Evolutionary conservation across 805 yeast species (phyloP).

Genomic region (Metschnikowia gelsemii): DNA sequence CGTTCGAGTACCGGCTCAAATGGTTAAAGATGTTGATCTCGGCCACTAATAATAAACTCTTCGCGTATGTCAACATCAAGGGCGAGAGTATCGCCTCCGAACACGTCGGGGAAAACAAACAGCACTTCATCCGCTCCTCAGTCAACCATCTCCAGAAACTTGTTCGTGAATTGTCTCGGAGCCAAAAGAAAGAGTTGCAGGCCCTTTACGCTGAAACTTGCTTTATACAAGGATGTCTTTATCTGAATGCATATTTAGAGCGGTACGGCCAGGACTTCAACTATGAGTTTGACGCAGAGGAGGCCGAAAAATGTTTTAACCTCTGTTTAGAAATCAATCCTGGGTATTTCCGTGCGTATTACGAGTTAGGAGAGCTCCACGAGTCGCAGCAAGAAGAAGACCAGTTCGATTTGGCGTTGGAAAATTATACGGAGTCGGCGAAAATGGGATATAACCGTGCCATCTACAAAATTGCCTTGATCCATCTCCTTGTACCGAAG

Average conservation of each 20-base stretch:
- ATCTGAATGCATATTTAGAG: conserved; percentile 34
- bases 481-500: conserved; percentile 35
- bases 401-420: conserved; percentile 33
- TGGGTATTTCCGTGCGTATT: conserved; percentile 33
- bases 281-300: conserved; percentile 27
- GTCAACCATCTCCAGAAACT: conserved; percentile 38
- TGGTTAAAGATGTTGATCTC: conserved; percentile 44
- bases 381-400: conserved; percentile 33
- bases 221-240: conserved; percentile 38
- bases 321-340: conserved; percentile 34
- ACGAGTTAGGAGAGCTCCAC: conserved; percentile 39
- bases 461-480: conserved; percentile 41
- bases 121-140: conserved; percentile 38
- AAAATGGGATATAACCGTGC: conserved; percentile 45
- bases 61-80: conserved; percentile 42
- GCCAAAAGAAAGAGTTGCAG: conserved; percentile 13
- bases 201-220: conserved; percentile 32
- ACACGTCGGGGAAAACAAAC: conserved; percentile 32
- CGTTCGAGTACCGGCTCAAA: conserved; percentile 39
- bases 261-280: conserved; percentile 39
- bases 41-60: conserved; percentile 40
- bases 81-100: conserved; percentile 38
- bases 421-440: conserved; percentile 38
- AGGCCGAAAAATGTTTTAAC: conserved; percentile 33
- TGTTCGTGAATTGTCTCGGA: conserved; percentile 30